phyloP scores from a whole-genome alignment of 768 basidiomycete genomes.

The Lactarius pseudohatsudake region DNA sequence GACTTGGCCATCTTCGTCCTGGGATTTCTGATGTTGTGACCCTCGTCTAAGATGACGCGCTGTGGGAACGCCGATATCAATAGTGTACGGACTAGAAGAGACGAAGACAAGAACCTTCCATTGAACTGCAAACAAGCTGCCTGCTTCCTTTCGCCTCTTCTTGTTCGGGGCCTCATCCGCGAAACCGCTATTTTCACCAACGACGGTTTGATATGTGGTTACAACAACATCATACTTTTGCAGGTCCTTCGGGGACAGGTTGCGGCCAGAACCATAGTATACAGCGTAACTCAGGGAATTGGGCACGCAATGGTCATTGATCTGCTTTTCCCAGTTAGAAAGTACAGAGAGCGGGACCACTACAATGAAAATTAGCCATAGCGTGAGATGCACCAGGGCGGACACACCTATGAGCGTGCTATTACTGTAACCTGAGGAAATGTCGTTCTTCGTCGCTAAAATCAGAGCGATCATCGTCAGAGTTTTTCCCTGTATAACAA shows the following conservation, averaged over 20 bases:
- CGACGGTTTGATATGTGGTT: slow-evolving; percentile 78
- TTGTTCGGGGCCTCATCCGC: slow-evolving; percentile 40
- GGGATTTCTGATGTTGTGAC: slow-evolving; percentile 83
- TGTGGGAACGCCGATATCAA: slow-evolving; percentile 31
- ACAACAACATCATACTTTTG: slow-evolving; percentile 73
- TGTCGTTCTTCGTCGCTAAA: slow-evolving; percentile 70
- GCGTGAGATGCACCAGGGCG: neutral
- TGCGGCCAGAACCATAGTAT: slow-evolving; percentile 73
- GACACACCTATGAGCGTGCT: slow-evolving; percentile 75
- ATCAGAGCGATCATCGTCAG: slow-evolving; percentile 84
- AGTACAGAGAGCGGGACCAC: slow-evolving; percentile 82
- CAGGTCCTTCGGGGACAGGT: slow-evolving; percentile 58
- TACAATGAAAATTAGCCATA: slow-evolving; percentile 34
- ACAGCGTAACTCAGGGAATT: slow-evolving; percentile 54
- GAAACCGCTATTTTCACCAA: slow-evolving; percentile 48
- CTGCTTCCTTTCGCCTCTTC: slow-evolving; percentile 63
- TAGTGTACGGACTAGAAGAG: neutral
- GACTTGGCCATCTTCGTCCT: slow-evolving; percentile 82
- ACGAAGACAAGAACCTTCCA: slow-evolving; percentile 66
- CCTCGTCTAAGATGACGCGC: slow-evolving; percentile 87
- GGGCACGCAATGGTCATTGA: slow-evolving; percentile 64
- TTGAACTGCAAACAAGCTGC: slow-evolving; percentile 60
- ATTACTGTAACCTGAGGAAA: slow-evolving; percentile 54
- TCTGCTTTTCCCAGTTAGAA: slow-evolving; percentile 88
- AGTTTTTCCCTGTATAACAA: slow-evolving; percentile 70